phyloP scores from a whole-genome alignment of 176 grass and related monocot species.

The Poa pratensis region DNA sequence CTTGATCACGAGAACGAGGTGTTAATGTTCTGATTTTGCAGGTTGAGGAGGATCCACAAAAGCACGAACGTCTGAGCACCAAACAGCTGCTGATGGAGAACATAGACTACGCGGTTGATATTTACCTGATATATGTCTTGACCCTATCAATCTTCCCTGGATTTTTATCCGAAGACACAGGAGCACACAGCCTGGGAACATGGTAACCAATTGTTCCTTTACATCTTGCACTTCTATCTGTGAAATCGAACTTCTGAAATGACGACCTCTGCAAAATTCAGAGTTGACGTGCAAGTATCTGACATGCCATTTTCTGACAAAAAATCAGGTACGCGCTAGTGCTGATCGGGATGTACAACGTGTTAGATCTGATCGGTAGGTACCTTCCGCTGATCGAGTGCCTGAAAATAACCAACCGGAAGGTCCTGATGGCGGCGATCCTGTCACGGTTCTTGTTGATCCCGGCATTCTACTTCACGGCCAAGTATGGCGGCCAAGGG shows the following conservation, averaged over 20 bases:
- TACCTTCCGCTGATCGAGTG: constrained; percentile 62
- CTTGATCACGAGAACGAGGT: not conserved
- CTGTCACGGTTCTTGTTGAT: constrained; percentile 67
- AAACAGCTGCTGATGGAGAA: constrained; percentile 77
- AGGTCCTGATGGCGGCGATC: constrained; percentile 36
- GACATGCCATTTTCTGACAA: constrained; percentile 20
- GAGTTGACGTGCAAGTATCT: not conserved
- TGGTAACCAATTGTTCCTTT: constrained; percentile 36
- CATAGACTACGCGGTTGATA: constrained; percentile 63
- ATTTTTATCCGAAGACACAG: constrained; percentile 94
- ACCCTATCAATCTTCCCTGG: constrained; percentile 93
- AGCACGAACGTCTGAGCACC: constrained; percentile 61
- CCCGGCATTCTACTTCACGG: constrained; percentile 85
- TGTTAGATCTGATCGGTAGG: constrained; percentile 70
- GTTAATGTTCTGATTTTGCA: constrained; percentile 28
- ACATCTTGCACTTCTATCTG: not conserved
- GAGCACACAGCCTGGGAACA: constrained; percentile 75
- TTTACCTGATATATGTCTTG: constrained; percentile 85
- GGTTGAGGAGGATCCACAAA: constrained; percentile 81
- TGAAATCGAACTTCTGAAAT: not conserved
- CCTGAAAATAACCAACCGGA: constrained; percentile 59
- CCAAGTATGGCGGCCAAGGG: constrained; percentile 75
- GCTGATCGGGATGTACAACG: constrained; percentile 72
- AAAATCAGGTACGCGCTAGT: constrained; percentile 68
- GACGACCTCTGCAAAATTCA: not conserved